Evolutionary conservation across 1,139 yeast species (phyloP), one percentile per base, ranked within the genome.

Genomic region (Scheffersomyces stambukii): DNA sequence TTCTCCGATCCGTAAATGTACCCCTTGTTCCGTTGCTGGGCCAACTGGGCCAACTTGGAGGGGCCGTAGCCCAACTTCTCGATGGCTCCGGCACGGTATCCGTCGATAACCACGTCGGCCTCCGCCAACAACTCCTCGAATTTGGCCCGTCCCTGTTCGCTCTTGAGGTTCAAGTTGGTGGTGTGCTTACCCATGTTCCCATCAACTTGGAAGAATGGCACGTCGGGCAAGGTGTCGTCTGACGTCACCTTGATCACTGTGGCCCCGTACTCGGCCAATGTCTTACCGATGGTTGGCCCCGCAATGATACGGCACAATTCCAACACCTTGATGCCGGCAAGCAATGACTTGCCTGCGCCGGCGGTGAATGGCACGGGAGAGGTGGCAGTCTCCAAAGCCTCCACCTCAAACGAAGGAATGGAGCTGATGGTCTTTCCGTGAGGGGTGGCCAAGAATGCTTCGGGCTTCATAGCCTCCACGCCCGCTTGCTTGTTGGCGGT

Each of bases 231-330:
- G 3, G 36, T 31, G 19, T 42, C 38, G 9, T 46, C 44, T 6
- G 53, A 41, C 4, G 61, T 52, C 12, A 55, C 53, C 36, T 52
- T 51, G 22, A 55, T 41, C 3, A 55, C 59, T 22, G 54, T 45
- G 5, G 61, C 61, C 16, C 61, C 61, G 29, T 53, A 55, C 31
- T 54, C 55, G 5, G 61, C 60, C 13, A 55, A 36, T 21, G 48
- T 48, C 23, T 56, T 43, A 16, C 55, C 45, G 23, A 55, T 51
- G 6, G 56, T 52, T 11, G 61, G 61, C 15, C 59, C 61, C 18
- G 60, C 60, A 34, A 54, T 55, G 20, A 55, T 51, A 23, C 61
- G 40, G 31, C 59, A 54, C 25, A 55, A 43, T 33, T 55, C 61
- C 11, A 55, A 37, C 8, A 55, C 59, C 36, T 55, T 55, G 29